phyloP scores from a whole-genome alignment of 345 rosid species.

The Cardamine resedifolia region DNA sequence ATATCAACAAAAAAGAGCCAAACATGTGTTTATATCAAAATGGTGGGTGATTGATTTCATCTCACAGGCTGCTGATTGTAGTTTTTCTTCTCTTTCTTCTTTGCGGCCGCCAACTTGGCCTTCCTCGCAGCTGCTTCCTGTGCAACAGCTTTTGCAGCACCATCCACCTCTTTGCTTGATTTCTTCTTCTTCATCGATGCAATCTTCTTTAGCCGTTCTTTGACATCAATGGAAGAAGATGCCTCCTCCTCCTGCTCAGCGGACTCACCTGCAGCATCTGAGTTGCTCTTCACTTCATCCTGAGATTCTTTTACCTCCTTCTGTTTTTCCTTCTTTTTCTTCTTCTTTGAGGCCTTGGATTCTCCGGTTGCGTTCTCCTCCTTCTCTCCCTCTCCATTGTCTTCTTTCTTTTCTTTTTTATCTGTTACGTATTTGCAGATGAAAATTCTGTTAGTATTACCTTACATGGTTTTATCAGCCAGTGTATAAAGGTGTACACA shows the following conservation, averaged over 20 bases:
- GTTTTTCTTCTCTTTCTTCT: constrained; percentile 87
- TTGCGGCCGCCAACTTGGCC: constrained; percentile 72
- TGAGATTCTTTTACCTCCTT: constrained; percentile 45
- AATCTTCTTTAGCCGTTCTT: constrained; percentile 65
- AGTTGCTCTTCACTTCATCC: constrained; percentile 34
- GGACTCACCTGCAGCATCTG: constrained; percentile 34
- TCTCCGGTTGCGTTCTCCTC: constrained; percentile 32
- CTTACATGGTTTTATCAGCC: not conserved
- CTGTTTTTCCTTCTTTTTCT: constrained; percentile 40
- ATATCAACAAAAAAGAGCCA: constrained; percentile 21
- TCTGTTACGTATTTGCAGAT: constrained; percentile 24
- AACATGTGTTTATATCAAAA: constrained; percentile 35
- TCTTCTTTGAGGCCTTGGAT: constrained; percentile 41
- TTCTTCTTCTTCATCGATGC: constrained; percentile 70
- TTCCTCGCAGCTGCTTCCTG: constrained; percentile 71
- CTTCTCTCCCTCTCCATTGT: constrained; percentile 41
- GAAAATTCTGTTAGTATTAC: not conserved
- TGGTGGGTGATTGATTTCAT: constrained; percentile 36
- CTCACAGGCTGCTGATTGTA: constrained; percentile 79
- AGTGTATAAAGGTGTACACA: not conserved
- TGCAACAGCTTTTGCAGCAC: constrained; percentile 66
- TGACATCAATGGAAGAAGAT: constrained; percentile 49
- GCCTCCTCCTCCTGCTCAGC: constrained; percentile 40
- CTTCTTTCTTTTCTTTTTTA: constrained; percentile 49
- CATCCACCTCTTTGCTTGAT: constrained; percentile 69